Evolutionary conservation across 177 flowering plant species (phyloP).

Genomic region (Vitis hybrid): DNA sequence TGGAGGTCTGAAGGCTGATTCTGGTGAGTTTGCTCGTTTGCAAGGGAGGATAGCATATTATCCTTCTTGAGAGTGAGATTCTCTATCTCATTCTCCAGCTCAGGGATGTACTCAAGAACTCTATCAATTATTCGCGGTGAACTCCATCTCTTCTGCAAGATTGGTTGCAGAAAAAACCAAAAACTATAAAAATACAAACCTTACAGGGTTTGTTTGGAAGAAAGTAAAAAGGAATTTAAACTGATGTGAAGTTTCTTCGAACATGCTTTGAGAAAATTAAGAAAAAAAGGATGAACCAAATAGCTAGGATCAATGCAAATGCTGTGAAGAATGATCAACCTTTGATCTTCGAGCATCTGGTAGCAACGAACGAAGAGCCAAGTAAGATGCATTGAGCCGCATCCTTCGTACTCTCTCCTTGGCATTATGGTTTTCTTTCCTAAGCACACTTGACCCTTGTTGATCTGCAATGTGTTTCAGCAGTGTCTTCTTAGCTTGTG

Average conservation of each 20-base stretch:
- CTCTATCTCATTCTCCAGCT: conserved; percentile 35
- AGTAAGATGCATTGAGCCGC: conserved; percentile 35
- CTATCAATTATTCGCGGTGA: conserved; percentile 30
- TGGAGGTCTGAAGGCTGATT: neutral
- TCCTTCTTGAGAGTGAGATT: conserved; percentile 20
- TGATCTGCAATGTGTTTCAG: neutral
- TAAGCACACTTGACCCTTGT: conserved; percentile 9
- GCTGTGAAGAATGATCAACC: conserved; percentile 16
- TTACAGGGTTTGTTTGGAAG: too few relatives aligned
- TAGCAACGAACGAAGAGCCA: conserved; percentile 31
- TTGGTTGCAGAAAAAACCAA: too few relatives aligned
- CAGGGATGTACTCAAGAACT: conserved; percentile 37
- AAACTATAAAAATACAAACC: too few relatives aligned
- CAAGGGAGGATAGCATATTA: conserved; percentile 1
- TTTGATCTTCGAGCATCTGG: conserved; percentile 36
- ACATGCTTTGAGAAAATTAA: too few relatives aligned
- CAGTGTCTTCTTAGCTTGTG: neutral
- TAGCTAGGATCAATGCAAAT: too few relatives aligned
- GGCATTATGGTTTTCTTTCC: conserved; percentile 38
- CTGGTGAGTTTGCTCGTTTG: conserved; percentile 7
- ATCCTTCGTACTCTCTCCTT: conserved; percentile 41
- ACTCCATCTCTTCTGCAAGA: conserved; percentile 33
- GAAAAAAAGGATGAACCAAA: neutral
- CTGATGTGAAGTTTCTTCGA: too few relatives aligned
- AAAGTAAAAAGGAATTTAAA: too few relatives aligned